Evolutionary conservation across 2,329 filamentous ascomycete genomes (phyloP).

Genomic region (Cryphonectria radicalis): DNA sequence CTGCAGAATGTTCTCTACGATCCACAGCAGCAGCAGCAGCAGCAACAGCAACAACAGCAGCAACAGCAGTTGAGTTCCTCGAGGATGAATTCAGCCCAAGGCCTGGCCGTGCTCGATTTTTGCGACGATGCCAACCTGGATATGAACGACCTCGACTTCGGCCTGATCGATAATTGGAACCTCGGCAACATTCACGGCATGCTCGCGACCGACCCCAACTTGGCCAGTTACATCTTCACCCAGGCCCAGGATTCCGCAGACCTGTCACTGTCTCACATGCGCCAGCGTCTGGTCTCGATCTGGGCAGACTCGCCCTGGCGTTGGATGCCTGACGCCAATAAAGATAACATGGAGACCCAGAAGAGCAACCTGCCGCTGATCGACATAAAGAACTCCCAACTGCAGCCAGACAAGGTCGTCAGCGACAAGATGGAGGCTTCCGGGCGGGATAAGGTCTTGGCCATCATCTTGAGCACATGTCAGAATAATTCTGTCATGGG

Average conservation of each 20-base stretch:
- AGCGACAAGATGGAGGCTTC: constrained; percentile 50
- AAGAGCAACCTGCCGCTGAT: constrained; percentile 50
- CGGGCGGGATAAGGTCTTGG: constrained; percentile 65
- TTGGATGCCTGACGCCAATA: constrained; percentile 49
- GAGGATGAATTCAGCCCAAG: constrained; percentile 46
- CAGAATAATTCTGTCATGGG: constrained; percentile 53
- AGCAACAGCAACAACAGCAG: constrained; percentile 37
- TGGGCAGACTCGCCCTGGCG: constrained; percentile 57
- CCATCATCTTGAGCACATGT: constrained; percentile 64
- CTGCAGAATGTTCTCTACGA: constrained; percentile 56
- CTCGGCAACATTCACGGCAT: constrained; percentile 40
- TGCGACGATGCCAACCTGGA: constrained; percentile 55
- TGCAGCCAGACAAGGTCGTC: constrained; percentile 46
- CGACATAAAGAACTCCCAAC: constrained; percentile 44
- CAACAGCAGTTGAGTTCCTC: constrained; percentile 40
- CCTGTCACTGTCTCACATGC: constrained; percentile 50
- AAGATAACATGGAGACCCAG: constrained; percentile 50
- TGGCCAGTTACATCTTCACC: constrained; percentile 30
- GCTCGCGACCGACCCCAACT: constrained; percentile 27
- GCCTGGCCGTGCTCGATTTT: constrained; percentile 53
- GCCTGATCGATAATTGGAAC: constrained; percentile 55
- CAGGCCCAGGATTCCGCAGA: constrained; percentile 45
- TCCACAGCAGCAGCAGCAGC: constrained; percentile 31
- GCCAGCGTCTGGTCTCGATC: constrained; percentile 51
- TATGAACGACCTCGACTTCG: constrained; percentile 57